Evolutionary conservation across 2,329 filamentous ascomycete species (phyloP), one percentile per base, ranked within the genome.

Genomic region (Sporothrix humicola): DNA sequence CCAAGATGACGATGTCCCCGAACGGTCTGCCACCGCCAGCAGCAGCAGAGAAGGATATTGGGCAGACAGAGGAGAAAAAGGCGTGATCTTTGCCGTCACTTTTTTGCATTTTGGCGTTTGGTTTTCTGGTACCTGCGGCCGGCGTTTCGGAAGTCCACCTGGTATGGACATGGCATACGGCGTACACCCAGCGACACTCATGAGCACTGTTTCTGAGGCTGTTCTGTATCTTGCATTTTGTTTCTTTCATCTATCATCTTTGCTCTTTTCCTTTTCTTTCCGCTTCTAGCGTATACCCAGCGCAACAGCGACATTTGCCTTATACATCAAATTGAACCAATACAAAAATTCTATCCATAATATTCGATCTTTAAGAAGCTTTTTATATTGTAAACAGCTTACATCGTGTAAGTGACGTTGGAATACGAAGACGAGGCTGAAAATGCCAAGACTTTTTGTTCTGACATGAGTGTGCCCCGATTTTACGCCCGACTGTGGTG

Each of bases 401-500:
- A 37, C 17, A 8, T 59, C 37, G 65, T 66, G 59, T 26, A 48
- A 48, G 61, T n/a, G 68, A 70, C 9, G 46, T 20, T 31, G 37
- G 58, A 70, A 9, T 31, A n/a, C n/a, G 37, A 20, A 52, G 26
- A 37, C 72, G 56, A 73, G 72, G 72, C 72, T 73, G 72, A 26
- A 31, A 26, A 61, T 73, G 71, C 71, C 71, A 73, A 73, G 71
- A 54, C 71, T 73, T 71, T 48, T 61, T n/a, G 15, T 23, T 8
- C 23, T 44, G 31, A n/a, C 31, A 37, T 54, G 31, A 37, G 17
- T 54, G 15, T 52, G 13, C 12, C 56, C 23, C 58, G 23, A 54
- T 37, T 37, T 37, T 37, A 37, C 6, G 52, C 52, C 52, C 52
- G 20, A 26, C 48, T 6, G 31, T 37, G 31, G 31, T 37, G 31